Evolutionary conservation across 2,329 filamentous ascomycete species (phyloP), one percentile per base, ranked within the genome.

Genomic region (Cordyceps farinosa): DNA sequence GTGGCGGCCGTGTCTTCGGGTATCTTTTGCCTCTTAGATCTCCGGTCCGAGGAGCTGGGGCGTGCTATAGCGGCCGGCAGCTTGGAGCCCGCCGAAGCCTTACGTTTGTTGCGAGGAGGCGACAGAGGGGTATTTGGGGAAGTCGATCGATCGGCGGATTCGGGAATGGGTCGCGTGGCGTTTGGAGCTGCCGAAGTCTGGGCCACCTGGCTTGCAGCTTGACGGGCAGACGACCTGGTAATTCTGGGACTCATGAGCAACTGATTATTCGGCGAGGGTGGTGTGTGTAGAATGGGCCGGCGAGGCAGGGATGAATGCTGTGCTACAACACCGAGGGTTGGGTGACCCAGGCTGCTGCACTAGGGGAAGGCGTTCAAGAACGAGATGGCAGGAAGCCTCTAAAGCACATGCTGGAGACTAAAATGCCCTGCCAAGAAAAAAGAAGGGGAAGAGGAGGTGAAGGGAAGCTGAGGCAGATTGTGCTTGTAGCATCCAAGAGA

Each of bases 201-300:
- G 70, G 78, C 79, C 78, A 80, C 79, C 74, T 81, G 81, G 74
- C 78, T 86, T 75, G 91, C 90, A 81, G 91, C 91, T 86, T 91
- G 88, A 83, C 92, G 92, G 82, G 93, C 90, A 78, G 93, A 90
- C 73, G 93, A 95, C 83, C 94, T 92, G 84, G 94, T 97, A 73
- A 95, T 88, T 91, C 93, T 97, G 86, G 88, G 82, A 87, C 91
- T 91, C 92, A 97, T 97, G 88, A 94, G 91, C 89, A 75, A 76
- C 74, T 72, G 68, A 68, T 63, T 71, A 17, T 66, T 67, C 50
- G n/a, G 8, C 4, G 50, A 10, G 7, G 1, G 13, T 67, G 65
- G 64, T 61, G 65, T 63, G 66, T 40, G 38, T 44, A 66, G 62
- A 67, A 62, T 3, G 1, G 8, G 6, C 15, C 44, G 32, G 32